Conservation (phyloP, 2,329 filamentous ascomycete genomes). For the Phoma herbarum region DNA sequence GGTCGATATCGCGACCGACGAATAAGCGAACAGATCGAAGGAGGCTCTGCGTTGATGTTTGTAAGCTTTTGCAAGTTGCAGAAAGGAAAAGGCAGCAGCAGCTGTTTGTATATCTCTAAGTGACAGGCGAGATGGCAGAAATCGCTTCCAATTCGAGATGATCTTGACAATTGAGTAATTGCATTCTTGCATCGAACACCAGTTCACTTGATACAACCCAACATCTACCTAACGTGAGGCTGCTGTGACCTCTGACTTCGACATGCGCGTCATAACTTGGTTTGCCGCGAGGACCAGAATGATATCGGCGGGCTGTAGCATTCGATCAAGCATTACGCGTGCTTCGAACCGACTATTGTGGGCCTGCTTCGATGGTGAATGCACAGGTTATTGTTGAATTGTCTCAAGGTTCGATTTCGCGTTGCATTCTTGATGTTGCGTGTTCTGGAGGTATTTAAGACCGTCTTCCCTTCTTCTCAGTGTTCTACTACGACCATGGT, state of each 20-base stretch:
- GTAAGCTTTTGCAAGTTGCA: not conserved
- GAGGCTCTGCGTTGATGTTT: not conserved
- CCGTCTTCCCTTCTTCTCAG: not conserved
- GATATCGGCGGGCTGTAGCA: not conserved
- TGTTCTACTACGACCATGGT: not conserved
- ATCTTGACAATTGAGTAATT: not conserved
- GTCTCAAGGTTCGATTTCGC: not conserved
- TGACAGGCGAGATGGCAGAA: not conserved
- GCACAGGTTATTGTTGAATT: not conserved
- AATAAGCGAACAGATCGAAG: conserved; percentile 56
- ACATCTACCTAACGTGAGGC: not conserved
- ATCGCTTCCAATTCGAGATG: not conserved
- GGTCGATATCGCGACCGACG: conserved; percentile 68
- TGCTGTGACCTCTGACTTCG: not conserved
- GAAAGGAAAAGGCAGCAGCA: not conserved
- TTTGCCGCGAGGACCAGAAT: not conserved
- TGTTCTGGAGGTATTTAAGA: not conserved
- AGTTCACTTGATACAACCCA: not conserved
- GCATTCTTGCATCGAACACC: not conserved
- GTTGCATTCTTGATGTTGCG: not conserved
- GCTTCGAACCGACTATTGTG: not conserved
- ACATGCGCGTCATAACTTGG: not conserved
- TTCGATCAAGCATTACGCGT: not conserved
- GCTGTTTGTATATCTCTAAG: conserved; percentile 5
- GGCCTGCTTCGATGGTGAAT: not conserved